Base-by-base conservation (phyloP, 495 filamentous ascomycete genomes). In the Lophiotrema nucula region DNA sequence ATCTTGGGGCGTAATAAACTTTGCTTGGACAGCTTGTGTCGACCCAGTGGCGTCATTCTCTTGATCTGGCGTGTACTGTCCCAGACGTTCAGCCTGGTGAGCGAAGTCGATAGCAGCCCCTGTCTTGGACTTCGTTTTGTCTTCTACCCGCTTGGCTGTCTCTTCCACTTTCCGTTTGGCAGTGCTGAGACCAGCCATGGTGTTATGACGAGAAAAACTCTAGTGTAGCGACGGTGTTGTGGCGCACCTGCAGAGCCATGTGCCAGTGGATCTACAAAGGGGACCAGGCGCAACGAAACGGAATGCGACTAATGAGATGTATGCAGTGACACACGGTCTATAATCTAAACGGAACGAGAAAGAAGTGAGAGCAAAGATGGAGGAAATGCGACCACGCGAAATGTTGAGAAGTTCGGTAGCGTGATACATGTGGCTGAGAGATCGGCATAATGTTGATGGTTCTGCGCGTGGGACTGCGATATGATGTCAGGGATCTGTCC, bases 1-100 rank as follows among this genome's bases (percentile, higher is more conserved):
- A 71, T 89, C 86, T 44, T 83, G 79, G 0, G 83, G 74, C 1
- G 86, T 90, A 42, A 90, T 74, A 66, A 87, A 89, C 18, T 76
- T 76, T 3, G 87, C 86, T 54, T 85, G 73, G 18, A 87, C 74
- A 2, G 87, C 85, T 25, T 80, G 73, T 18, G 76, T 73, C n/a
- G 66, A 62, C 8, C 67, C 69, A 2, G 67, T 70, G 2, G 54
- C 48, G 5, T 68, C 61, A 31, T 67, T 41, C 43, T 76, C 72
- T 26, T 64, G 67, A 26, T 44, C 48, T 46, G 60, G 65, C 25
- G 46, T 56, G 27, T 62, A 67, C 26, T 68, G 69, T 1, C 48
- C 71, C 1, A 87, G 76, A 56, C 81, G 82, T 58, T 84, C 80
- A 3, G 84, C 78, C 69, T 89, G 84, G 0, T 78, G 71, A 8